Evolutionary conservation across 2,329 filamentous ascomycete genomes (phyloP).

Genomic region (Cladophialophora yegresii): DNA sequence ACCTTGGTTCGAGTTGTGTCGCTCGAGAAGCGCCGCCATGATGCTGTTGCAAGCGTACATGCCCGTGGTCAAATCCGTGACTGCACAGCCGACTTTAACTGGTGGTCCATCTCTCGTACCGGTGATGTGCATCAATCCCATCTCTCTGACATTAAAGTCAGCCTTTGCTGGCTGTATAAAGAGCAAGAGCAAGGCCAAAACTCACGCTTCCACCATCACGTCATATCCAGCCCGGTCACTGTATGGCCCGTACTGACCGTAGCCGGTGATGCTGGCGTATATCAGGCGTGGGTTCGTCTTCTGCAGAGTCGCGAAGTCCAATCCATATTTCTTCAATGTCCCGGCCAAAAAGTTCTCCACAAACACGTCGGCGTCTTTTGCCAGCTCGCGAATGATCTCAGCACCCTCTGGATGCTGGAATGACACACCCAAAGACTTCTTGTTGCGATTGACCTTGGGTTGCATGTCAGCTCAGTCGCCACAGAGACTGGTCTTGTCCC

Average conservation of each 20-base stretch:
- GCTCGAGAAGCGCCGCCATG: constrained; percentile 84
- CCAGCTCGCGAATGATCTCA: neutral
- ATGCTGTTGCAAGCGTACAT: constrained; percentile 94
- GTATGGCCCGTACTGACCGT: constrained; percentile 93
- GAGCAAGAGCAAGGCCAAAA: neutral
- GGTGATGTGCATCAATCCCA: neutral
- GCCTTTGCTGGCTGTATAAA: neutral
- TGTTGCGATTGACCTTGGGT: neutral
- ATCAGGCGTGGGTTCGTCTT: neutral
- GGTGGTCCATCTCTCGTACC: constrained; percentile 75
- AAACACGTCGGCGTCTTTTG: neutral
- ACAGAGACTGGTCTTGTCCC: neutral
- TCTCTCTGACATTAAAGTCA: neutral
- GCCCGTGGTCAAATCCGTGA: constrained; percentile 93
- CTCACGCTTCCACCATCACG: constrained; percentile 93
- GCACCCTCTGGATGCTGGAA: neutral
- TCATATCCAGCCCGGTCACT: constrained; percentile 88
- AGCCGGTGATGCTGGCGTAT: constrained; percentile 95
- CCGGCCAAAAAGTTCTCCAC: neutral
- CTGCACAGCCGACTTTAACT: constrained; percentile 95
- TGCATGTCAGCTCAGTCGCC: neutral
- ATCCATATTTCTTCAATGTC: neutral
- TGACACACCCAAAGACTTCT: neutral
- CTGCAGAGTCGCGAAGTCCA: neutral
- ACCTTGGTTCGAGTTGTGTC: constrained; percentile 66